These are phyloP conservation scores for Aspergillus quadrilineatus DNA, from an alignment of 2,329 filamentous ascomycete species.

Conservation along the genomic window DNA sequence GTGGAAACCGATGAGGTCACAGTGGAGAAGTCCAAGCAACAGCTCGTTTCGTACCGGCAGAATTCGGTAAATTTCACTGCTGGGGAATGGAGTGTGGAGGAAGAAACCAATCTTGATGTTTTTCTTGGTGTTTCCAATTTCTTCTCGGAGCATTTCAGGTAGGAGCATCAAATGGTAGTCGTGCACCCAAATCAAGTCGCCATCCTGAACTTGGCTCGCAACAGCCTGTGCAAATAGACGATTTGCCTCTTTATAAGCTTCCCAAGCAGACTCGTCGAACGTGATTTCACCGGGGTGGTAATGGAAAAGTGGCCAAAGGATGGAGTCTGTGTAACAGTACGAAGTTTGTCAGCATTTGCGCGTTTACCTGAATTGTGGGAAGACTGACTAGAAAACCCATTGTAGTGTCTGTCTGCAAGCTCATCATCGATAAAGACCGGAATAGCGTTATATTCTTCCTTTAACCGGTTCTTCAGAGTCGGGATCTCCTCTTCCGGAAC, in stretches of 20 bases:
- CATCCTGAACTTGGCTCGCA: conserved; percentile 82
- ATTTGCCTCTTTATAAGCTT: conserved; percentile 90
- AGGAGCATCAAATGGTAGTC: conserved; percentile 98
- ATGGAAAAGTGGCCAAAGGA: conserved; percentile 97
- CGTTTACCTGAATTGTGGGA: conserved; percentile 5
- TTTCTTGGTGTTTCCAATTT: conserved; percentile 75
- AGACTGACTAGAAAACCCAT: conserved; percentile 86
- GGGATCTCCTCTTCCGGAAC: conserved; percentile 80
- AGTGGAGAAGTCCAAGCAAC: conserved; percentile 82
- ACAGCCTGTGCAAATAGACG: conserved; percentile 86
- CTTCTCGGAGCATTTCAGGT: conserved; percentile 89
- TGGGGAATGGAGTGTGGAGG: conserved; percentile 94
- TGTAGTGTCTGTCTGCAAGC: conserved; percentile 92
- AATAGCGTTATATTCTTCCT: conserved; percentile 83
- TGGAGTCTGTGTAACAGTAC: conserved; percentile 65
- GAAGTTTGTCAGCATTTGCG: conserved; percentile 15
- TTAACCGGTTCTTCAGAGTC: conserved; percentile 72
- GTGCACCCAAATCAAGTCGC: conserved; percentile 95
- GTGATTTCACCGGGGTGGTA: conserved; percentile 98
- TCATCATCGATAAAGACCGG: conserved; percentile 94
- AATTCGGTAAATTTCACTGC: conserved; percentile 94
- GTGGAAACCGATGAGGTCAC: conserved; percentile 95
- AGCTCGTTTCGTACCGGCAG: conserved; percentile 88
- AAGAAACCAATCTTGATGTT: conserved; percentile 99
- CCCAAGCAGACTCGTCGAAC: conserved; percentile 93